Conservation (phyloP, 1,284 basidiomycete species). For the Ustilago nuda region DNA sequence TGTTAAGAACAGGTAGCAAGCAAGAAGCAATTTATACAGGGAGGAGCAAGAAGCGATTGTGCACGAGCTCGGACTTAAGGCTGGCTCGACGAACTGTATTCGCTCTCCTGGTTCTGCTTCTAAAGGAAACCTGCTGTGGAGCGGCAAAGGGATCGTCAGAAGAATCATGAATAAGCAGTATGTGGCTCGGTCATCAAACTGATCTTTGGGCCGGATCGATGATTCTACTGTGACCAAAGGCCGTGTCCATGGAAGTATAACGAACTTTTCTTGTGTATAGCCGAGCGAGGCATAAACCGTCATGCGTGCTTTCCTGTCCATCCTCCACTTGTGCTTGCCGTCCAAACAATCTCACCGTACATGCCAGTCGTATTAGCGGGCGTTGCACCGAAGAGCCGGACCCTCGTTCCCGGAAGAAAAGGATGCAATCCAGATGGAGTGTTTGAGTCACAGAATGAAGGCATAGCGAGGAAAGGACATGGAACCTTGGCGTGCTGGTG, state of each 20-base stretch:
- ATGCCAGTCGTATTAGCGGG: too few species aligned
- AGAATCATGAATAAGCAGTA: conserved; percentile 3
- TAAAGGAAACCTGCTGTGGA: not conserved
- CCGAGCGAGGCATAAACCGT: conserved; percentile 13
- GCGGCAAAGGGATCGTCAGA: conserved; percentile 3
- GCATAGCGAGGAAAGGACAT: too few species aligned
- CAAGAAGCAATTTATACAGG: not conserved
- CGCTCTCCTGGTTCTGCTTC: not conserved
- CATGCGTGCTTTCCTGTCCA: not conserved
- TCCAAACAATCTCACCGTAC: not conserved
- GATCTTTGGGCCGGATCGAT: conserved; percentile 4
- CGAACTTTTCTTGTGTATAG: conserved; percentile 21
- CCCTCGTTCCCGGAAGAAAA: too few species aligned
- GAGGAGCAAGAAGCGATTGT: not conserved
- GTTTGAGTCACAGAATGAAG: too few species aligned
- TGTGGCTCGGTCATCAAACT: not conserved
- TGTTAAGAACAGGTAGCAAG: not conserved
- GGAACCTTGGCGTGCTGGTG: not conserved
- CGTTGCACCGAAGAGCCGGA: too few species aligned
- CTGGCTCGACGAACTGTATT: not conserved
- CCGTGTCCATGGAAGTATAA: conserved; percentile 8
- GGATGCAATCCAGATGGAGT: too few species aligned
- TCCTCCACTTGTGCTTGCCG: not conserved
- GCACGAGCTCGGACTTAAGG: conserved; percentile 18
- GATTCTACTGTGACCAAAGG: not conserved